These are phyloP conservation scores for Nemania serpens DNA, from an alignment of 2,329 filamentous ascomycete species.

Conservation along the genomic window DNA sequence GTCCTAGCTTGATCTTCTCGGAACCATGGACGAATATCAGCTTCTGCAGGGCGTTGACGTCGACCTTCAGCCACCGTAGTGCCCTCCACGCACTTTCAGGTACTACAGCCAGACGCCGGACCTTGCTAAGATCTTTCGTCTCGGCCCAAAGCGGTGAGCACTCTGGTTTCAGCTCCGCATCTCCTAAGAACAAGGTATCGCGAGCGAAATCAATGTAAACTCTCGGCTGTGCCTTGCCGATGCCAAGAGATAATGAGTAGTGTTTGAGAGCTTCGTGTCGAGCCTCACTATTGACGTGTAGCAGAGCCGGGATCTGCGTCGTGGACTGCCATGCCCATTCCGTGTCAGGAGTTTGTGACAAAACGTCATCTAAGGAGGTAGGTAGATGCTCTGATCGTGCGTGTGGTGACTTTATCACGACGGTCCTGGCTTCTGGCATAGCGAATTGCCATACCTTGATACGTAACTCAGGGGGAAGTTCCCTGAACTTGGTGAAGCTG, in stretches of 20 bases:
- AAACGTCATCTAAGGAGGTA: conserved; percentile 36
- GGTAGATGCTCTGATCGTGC: conserved; percentile 17
- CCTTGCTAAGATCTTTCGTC: conserved; percentile 36
- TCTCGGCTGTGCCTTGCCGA: conserved; percentile 32
- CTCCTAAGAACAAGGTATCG: conserved; percentile 42
- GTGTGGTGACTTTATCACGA: conserved; percentile 38
- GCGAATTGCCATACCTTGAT: conserved; percentile 43
- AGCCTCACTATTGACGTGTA: conserved; percentile 42
- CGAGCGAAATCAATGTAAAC: conserved; percentile 41
- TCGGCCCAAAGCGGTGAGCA: conserved; percentile 37
- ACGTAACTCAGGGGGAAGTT: conserved; percentile 42
- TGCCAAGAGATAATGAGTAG: conserved; percentile 39
- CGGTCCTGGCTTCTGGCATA: conserved; percentile 39
- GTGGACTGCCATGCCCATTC: conserved; percentile 40
- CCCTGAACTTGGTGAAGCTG: conserved; percentile 37
- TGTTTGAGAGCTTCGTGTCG: conserved; percentile 41
- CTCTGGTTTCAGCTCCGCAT: conserved; percentile 37
- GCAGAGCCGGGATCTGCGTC: conserved; percentile 39
- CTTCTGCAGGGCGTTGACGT: conserved; percentile 36
- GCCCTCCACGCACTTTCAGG: conserved; percentile 42
- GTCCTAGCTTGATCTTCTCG: conserved; percentile 34
- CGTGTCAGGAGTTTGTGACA: conserved; percentile 24
- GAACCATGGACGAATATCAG: conserved; percentile 42
- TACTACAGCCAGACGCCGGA: conserved; percentile 39
- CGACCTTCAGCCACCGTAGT: conserved; percentile 37